Percentiles rank a stretch among this genome's conserved stretches.
Evolutionary conservation across 495 filamentous ascomycete species (phyloP).

Genomic region (Aspergillus coremiiformis): DNA sequence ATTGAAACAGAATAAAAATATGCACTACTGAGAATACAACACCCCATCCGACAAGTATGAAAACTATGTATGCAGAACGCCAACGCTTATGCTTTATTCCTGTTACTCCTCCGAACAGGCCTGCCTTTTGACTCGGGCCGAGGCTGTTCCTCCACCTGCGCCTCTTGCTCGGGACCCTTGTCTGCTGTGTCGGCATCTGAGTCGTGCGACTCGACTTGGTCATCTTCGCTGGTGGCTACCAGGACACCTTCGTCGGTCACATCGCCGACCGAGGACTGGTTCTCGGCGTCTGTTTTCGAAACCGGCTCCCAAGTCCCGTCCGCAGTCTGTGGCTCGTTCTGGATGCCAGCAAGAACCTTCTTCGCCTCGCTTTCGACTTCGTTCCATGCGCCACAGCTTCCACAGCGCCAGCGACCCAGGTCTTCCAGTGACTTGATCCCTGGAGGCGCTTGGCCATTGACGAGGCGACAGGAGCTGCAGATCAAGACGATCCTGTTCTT

Average conservation of each 20-base stretch:
- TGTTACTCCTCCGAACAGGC: slow-evolving; percentile 8
- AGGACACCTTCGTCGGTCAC: slow-evolving; percentile 23
- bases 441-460: slow-evolving; percentile 94
- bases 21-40: background rate
- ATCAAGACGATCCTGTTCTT: slow-evolving; percentile 89
- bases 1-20: background rate
- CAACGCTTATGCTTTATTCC: slow-evolving; percentile 12
- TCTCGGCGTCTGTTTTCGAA: slow-evolving; percentile 13
- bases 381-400: slow-evolving; percentile 76
- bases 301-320: slow-evolving; percentile 21
- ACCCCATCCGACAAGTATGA: background rate
- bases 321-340: slow-evolving; percentile 16
- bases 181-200: slow-evolving; percentile 4
- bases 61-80: background rate
- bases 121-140: background rate
- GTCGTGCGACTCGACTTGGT: slow-evolving; percentile 15
- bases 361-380: slow-evolving; percentile 69
- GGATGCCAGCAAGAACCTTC: slow-evolving; percentile 44
- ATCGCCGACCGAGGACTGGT: slow-evolving; percentile 12
- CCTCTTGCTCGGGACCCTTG: background rate
- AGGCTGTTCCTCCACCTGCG: slow-evolving; percentile 1
- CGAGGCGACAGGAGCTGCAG: slow-evolving; percentile 72
- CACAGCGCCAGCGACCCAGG: slow-evolving; percentile 83
- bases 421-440: slow-evolving; percentile 72
- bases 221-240: slow-evolving; percentile 24